Percentiles rank a stretch among this genome's conserved stretches.
Conservation (phyloP, 805 yeast genomes). For the Metschnikowia drakensbergensis region DNA sequence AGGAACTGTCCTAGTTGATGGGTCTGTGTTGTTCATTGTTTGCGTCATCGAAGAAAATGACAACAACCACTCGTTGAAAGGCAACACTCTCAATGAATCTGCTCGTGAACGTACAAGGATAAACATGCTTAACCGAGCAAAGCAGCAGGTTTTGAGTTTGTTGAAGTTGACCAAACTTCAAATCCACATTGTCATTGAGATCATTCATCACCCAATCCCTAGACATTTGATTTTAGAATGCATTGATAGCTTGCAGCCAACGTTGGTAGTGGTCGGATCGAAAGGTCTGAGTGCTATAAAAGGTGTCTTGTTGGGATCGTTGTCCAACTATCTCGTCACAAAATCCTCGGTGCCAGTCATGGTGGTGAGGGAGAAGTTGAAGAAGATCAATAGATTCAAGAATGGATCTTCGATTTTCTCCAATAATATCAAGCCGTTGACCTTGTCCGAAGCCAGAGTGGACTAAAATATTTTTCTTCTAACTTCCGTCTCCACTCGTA, state of each 20-base stretch:
- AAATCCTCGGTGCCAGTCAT: constrained; percentile 72
- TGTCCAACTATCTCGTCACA: constrained; percentile 69
- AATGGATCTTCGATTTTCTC: constrained; percentile 47
- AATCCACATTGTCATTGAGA: constrained; percentile 69
- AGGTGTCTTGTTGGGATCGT: constrained; percentile 70
- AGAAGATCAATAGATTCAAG: constrained; percentile 59
- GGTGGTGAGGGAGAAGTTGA: constrained; percentile 72
- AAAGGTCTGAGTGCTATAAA: constrained; percentile 68
- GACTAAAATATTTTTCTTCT: constrained; percentile 22
- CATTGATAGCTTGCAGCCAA: constrained; percentile 67
- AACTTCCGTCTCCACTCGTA: neutral
- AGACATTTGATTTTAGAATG: constrained; percentile 66
- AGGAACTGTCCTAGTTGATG: constrained; percentile 80
- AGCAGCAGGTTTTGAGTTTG: constrained; percentile 44
- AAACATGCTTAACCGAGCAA: constrained; percentile 40
- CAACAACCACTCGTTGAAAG: constrained; percentile 39
- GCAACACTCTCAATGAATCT: constrained; percentile 33
- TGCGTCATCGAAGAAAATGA: constrained; percentile 48
- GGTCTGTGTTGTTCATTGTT: constrained; percentile 73
- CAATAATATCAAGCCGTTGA: constrained; percentile 52
- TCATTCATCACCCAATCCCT: constrained; percentile 72
- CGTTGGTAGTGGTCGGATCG: constrained; percentile 71
- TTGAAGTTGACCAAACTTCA: constrained; percentile 65
- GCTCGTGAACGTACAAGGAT: constrained; percentile 35
- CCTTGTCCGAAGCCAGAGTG: constrained; percentile 46